These are phyloP conservation scores for Pythium aquatile DNA, from an alignment of 352 stramenopile genomes.

Conservation along the genomic window DNA sequence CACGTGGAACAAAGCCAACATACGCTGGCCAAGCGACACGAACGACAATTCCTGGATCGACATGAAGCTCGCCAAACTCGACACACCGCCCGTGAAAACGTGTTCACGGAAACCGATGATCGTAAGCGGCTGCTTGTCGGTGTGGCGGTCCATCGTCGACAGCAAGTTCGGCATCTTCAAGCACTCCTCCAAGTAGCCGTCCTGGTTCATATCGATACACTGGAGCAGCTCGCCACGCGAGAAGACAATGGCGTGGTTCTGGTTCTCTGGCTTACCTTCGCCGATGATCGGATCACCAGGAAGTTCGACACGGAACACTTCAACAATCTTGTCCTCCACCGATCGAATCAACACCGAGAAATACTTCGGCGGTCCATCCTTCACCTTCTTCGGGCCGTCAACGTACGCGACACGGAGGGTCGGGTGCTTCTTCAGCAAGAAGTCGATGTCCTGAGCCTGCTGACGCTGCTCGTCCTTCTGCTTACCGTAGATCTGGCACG, in stretches of 20 bases:
- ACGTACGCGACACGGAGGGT: slow-evolving; percentile 79
- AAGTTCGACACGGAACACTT: slow-evolving; percentile 82
- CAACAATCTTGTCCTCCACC: slow-evolving; percentile 70
- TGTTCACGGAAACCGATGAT: slow-evolving; percentile 88
- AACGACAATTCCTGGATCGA: slow-evolving; percentile 86
- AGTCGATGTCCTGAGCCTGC: slow-evolving; percentile 63
- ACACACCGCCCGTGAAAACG: slow-evolving; percentile 82
- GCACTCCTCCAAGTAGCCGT: slow-evolving; percentile 79
- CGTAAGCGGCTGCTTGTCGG: slow-evolving; percentile 65
- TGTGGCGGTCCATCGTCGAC: slow-evolving; percentile 72
- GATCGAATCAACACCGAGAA: slow-evolving; percentile 80
- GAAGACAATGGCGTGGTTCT: slow-evolving; percentile 89
- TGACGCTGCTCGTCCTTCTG: slow-evolving; percentile 83
- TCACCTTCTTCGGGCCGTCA: slow-evolving; percentile 85
- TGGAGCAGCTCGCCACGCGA: slow-evolving; percentile 82
- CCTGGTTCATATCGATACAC: slow-evolving; percentile 92
- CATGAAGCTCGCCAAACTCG: slow-evolving; percentile 85
- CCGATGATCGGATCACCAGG: slow-evolving; percentile 84
- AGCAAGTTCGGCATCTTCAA: slow-evolving; percentile 84
- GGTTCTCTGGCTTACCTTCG: slow-evolving; percentile 89
- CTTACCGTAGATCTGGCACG: slow-evolving; percentile 87
- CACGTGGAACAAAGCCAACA: slow-evolving; percentile 74
- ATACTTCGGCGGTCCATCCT: slow-evolving; percentile 82
- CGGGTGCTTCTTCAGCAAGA: slow-evolving; percentile 78
- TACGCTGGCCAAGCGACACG: slow-evolving; percentile 78